phyloP scores from a whole-genome alignment of 441 rosid genomes.

The Adansonia madagascariensis region DNA sequence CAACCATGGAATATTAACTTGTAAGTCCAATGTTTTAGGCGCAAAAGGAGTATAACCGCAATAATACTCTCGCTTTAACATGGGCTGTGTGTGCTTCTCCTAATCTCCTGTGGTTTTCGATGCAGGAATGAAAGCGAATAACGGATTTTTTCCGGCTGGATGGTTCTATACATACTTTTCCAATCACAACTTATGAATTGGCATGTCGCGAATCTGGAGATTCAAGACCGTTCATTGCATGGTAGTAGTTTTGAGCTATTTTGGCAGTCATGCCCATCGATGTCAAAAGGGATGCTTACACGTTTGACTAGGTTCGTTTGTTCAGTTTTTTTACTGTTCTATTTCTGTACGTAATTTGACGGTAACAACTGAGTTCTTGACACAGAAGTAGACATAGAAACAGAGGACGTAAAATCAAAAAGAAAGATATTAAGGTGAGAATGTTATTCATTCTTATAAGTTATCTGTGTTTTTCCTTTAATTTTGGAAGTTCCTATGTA shows the following conservation, averaged over 20 bases:
- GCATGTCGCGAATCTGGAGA: conserved; percentile 98
- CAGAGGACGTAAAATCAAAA: conserved; percentile 20
- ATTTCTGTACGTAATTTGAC: conserved; percentile 33
- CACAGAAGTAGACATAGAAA: conserved; percentile 34
- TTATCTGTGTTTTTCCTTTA: not conserved
- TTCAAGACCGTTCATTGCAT: conserved; percentile 98
- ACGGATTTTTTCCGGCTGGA: conserved; percentile 98
- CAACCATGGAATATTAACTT: conserved; percentile 98
- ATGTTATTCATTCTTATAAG: conserved; percentile 33
- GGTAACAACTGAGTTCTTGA: conserved; percentile 20
- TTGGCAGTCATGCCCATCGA: conserved; percentile 83
- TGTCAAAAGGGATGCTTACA: conserved; percentile 24
- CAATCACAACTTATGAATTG: conserved; percentile 95
- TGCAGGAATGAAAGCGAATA: conserved; percentile 99
- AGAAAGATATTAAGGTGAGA: conserved; percentile 21
- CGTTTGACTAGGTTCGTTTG: conserved; percentile 33
- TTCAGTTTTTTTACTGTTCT: conserved; percentile 12
- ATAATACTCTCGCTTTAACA: conserved; percentile 1
- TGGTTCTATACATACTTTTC: conserved; percentile 83
- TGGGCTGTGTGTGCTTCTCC: not conserved
- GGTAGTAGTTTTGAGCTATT: conserved; percentile 85
- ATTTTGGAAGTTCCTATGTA: conserved; percentile 25
- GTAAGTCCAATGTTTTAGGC: conserved; percentile 52
- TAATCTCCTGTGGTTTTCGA: conserved; percentile 14
- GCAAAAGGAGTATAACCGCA: not conserved